Evolutionary conservation across 2,329 filamentous ascomycete species (phyloP).

Genomic region (Cladophialophora chaetospira): DNA sequence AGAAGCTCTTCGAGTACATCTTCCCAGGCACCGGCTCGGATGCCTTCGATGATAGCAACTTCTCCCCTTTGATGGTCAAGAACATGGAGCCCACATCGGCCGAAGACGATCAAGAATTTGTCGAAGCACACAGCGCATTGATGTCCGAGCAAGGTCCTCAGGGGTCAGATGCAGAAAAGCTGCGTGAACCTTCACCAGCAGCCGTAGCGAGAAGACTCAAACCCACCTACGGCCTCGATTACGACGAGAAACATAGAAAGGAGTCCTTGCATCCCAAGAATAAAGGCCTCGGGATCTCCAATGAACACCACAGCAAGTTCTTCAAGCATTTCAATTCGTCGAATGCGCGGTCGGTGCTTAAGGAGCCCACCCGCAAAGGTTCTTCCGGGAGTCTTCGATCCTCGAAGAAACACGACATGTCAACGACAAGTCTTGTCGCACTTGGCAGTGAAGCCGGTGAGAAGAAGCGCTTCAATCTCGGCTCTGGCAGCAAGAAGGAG

Average conservation of each 20-base stretch:
- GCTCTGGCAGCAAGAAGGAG: conserved; percentile 51
- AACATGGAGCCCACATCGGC: conserved; percentile 54
- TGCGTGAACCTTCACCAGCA: conserved; percentile 65
- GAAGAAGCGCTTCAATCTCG: conserved; percentile 51
- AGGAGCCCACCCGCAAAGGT: conserved; percentile 31
- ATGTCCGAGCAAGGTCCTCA: conserved; percentile 23
- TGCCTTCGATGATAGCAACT: conserved; percentile 51
- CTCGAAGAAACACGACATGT: conserved; percentile 41
- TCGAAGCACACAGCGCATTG: conserved; percentile 43
- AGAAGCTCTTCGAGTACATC: conserved; percentile 94
- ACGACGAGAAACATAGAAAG: conserved; percentile 15
- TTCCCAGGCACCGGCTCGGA: conserved; percentile 77
- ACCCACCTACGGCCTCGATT: conserved; percentile 63
- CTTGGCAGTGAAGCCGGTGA: conserved; percentile 20
- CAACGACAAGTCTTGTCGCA: conserved; percentile 25
- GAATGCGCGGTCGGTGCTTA: conserved; percentile 17
- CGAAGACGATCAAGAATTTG: conserved; percentile 50
- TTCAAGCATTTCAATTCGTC: conserved; percentile 31
- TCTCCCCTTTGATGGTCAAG: conserved; percentile 56
- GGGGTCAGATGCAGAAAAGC: conserved; percentile 43
- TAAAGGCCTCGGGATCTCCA: conserved; percentile 27
- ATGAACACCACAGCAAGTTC: conserved; percentile 31
- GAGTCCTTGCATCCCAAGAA: conserved; percentile 16
- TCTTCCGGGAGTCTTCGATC: conserved; percentile 36
- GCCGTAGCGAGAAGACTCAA: conserved; percentile 80